Evolutionary conservation across 495 filamentous ascomycete genomes (phyloP).

Genomic region (Platismatia glauca): DNA sequence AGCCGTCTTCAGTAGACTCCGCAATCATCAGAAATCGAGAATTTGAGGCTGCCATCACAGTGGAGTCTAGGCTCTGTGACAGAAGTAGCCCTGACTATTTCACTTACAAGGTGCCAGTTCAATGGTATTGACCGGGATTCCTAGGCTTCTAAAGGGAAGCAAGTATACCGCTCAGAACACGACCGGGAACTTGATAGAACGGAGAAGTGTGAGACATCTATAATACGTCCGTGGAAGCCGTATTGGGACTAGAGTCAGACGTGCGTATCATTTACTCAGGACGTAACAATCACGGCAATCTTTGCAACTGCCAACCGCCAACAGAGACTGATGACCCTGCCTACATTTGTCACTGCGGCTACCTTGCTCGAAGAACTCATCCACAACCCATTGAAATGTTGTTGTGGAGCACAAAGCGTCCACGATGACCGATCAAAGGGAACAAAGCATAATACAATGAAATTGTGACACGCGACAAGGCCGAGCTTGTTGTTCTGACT

Average conservation of each 20-base stretch:
- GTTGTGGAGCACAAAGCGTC: no score
- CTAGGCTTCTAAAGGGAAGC: accelerated
- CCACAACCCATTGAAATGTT: background rate
- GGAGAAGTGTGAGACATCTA: background rate
- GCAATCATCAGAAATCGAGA: background rate
- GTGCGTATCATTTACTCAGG: background rate
- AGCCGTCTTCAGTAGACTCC: background rate
- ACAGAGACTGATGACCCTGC: background rate
- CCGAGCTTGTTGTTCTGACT: background rate
- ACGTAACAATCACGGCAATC: background rate
- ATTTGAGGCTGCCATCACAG: background rate
- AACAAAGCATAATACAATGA: background rate
- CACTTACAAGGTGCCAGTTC: no score
- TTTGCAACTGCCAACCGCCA: background rate
- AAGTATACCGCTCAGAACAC: background rate
- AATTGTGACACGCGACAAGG: background rate
- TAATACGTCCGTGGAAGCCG: background rate
- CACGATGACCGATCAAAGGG: no score
- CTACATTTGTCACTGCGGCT: background rate
- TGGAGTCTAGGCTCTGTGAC: background rate
- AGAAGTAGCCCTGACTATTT: background rate
- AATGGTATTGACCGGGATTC: background rate
- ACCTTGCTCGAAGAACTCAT: background rate
- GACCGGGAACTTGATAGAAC: background rate
- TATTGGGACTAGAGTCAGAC: background rate